Conservation (phyloP, 2,329 filamentous ascomycete species). For the Microdochium bolleyi region DNA sequence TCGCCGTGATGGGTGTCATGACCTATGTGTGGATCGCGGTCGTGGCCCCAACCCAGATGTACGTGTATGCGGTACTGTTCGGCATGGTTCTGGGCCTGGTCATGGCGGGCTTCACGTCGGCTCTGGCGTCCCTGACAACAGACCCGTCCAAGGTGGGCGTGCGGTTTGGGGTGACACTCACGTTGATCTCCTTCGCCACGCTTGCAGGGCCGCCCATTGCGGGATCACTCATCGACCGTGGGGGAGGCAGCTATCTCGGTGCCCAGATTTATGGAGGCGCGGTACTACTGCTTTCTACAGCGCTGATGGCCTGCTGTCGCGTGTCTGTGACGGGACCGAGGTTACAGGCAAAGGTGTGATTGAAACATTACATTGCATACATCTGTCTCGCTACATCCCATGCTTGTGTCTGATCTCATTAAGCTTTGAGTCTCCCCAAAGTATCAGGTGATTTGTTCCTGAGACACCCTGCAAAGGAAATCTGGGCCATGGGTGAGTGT, state of each 20-base stretch:
- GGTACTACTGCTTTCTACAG: conserved; percentile 14
- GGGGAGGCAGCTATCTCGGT: conserved; percentile 28
- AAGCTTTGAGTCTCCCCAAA: no score
- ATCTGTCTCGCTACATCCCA: no score
- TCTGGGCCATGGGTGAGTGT: no score
- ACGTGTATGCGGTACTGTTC: conserved; percentile 33
- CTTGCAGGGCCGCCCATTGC: conserved; percentile 35
- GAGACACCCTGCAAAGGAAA: no score
- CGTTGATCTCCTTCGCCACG: conserved; percentile 30
- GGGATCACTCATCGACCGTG: conserved; percentile 33
- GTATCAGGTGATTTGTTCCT: no score
- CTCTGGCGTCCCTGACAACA: conserved; percentile 31
- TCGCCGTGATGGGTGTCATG: conserved; percentile 33
- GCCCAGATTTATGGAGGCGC: conserved; percentile 39
- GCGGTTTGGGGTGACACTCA: conserved; percentile 36
- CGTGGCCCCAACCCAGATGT: conserved; percentile 26
- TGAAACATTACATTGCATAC: no score
- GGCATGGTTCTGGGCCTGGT: conserved; percentile 34
- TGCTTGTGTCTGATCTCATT: no score
- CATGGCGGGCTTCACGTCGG: conserved; percentile 31
- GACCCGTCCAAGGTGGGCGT: conserved; percentile 36
- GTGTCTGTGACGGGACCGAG: background rate
- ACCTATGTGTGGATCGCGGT: conserved; percentile 51
- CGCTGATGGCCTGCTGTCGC: background rate
- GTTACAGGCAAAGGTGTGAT: background rate